Base-by-base conservation (phyloP, 2,329 filamentous ascomycete species). In the Alternaria alternata region DNA sequence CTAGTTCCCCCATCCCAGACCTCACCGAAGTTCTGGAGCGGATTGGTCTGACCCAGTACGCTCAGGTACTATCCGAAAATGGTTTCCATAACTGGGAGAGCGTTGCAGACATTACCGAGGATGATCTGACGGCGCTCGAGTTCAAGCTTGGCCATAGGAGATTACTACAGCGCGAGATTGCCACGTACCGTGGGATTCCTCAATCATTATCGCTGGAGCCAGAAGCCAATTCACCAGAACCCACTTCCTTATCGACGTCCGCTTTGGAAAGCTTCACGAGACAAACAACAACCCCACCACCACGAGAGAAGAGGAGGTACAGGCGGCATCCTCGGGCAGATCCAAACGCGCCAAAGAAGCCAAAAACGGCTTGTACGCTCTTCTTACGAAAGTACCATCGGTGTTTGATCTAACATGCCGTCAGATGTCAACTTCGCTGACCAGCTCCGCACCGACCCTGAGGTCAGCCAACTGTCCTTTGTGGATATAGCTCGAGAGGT, bases 371-470 rank as follows among this genome's bases (percentile, higher is more conserved):
- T 8, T 80, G 76, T 78, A 73, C 36, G 72, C 57, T 51, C 22
- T 28, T 24, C 51, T 53, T 11, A 56, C 32, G 20, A 43, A 3
- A 18, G 2, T 7, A 11, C n/a, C 12, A 30, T 34, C 6, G 18
- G 7, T 7, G 24, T 30, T 49, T 49, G 18, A 18, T 44, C 63
- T 71, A 64, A 70, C 57, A 16, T 24, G 22, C 24, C 30, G 28
- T 8, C 39, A 78, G 76, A 80, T 61, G 78, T 80, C n/a, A 79
- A 79, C 51, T 80, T 80, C 66, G 76, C 78, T 47, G 78, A 80
- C 51, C 64, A 78, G 44, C 73, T 78, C 22, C 77, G 78, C 18
- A 73, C 71, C 11, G 69, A 79, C 38, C 77, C 76, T 18, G 68
- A 69, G 22, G 69, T 80, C 55, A 73, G 68, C 61, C 62, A 71